phyloP scores from a whole-genome alignment of 208 protist species.

The Endotrypanum monterogeii region DNA sequence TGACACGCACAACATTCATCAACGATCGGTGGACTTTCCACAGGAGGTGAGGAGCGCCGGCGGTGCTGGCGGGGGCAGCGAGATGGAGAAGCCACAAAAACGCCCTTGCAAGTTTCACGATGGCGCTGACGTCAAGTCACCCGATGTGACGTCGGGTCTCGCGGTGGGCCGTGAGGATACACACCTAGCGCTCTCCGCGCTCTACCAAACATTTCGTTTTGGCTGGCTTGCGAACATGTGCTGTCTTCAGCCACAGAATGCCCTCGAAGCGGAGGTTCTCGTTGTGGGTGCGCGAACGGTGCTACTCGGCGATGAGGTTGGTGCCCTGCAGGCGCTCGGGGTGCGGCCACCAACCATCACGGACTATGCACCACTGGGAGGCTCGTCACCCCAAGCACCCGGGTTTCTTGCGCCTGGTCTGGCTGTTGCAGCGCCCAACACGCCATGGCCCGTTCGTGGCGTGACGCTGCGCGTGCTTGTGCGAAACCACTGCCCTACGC shows the following conservation, averaged over 20 bases:
- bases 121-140: background rate
- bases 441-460: slow-evolving; percentile 46
- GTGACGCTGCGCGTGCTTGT: slow-evolving; percentile 54
- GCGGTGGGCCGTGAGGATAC: slow-evolving; percentile 15
- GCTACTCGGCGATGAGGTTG: slow-evolving; percentile 35
- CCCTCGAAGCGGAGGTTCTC: slow-evolving; percentile 62
- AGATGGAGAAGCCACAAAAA: background rate
- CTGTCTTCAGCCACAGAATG: slow-evolving; percentile 39
- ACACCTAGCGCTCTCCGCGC: slow-evolving; percentile 41
- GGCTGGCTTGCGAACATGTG: slow-evolving; percentile 52
- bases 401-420: slow-evolving; percentile 3
- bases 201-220: slow-evolving; percentile 55
- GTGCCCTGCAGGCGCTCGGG: slow-evolving; percentile 30
- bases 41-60: background rate
- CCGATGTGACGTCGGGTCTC: slow-evolving; percentile 13
- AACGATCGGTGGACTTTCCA: slow-evolving; percentile 11
- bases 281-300: slow-evolving; percentile 48
- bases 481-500: slow-evolving; percentile 37
- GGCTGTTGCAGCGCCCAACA: slow-evolving; percentile 18
- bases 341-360: slow-evolving; percentile 10
- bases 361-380: slow-evolving; percentile 7
- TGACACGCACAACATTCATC: slow-evolving; percentile 25
- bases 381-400: slow-evolving; percentile 5
- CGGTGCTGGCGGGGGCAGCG: background rate
- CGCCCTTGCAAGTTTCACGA: background rate